Base-by-base conservation (phyloP, 1,139 yeast species). In the Blastobotrys malaysiensis region DNA sequence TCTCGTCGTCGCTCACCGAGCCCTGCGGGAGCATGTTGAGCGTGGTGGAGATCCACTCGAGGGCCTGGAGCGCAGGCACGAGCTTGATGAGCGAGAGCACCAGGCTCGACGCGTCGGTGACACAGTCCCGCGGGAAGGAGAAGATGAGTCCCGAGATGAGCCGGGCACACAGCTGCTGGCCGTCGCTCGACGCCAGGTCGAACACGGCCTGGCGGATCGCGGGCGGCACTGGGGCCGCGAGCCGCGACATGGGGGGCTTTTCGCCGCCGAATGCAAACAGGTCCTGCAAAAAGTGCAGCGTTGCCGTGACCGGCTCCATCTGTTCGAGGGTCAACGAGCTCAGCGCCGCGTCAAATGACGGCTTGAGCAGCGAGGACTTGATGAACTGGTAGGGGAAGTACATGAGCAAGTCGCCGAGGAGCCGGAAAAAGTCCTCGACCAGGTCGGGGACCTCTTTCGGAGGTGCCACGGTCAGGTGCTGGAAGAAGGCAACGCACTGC, bases 401-500 rank as follows among this genome's bases (percentile, higher is more conserved):
- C 84, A 86, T 84, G 54, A 89, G 72, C 51, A 90, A 75, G 67
- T 93, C 98, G 58, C 81, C 78, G 72, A 85, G 77, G 86, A 91
- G 85, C 57, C 95, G 77, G 77, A 86, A 90, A 67, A 86, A 91
- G 73, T 91, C 97, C 69, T 91, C 97, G 53, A 91, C 75, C 43
- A 88, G 77, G 67, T 89, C 96, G 14, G 93, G 88, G 44, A 78
- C 78, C 60, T 75, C 78, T 52, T 73, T 73, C 45, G 71, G 65
- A 46, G 61, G 59, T 2, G 63, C 55, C 20, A 61, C 61, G 39
- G 60, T 59, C 22, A 71, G 71, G 58, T 65, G 71, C 57, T 58
- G 57, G 59, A 79, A 73, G 61, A 80, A 76, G 4, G 77, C 69
- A 11, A 68, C 64, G 51, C 78, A 72, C 60, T 79, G 83, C 24